Evolutionary conservation across 495 filamentous ascomycete genomes (phyloP).

Genomic region (Xylaria venustula): DNA sequence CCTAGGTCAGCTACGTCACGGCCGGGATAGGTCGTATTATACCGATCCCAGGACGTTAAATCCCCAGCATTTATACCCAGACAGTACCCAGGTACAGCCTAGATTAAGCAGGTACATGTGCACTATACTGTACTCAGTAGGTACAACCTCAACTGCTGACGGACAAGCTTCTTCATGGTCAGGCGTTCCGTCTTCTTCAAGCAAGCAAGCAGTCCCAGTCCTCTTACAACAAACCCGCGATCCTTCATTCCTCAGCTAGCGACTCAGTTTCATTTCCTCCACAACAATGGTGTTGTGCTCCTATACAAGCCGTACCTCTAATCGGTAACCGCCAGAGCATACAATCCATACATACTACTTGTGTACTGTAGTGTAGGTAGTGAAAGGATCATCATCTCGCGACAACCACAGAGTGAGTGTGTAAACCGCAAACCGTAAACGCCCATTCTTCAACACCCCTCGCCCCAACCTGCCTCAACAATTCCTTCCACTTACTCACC

Average conservation of each 20-base stretch:
- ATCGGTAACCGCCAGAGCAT: too few species aligned
- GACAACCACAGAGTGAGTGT: too few species aligned
- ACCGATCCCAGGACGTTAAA: neutral
- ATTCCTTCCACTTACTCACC: neutral
- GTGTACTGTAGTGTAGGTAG: too few species aligned
- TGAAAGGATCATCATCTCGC: too few species aligned
- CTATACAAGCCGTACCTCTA: neutral
- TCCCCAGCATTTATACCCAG: neutral
- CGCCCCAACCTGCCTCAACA: constrained; percentile 9
- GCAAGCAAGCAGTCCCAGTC: neutral
- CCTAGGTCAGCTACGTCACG: constrained; percentile 6
- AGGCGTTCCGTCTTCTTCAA: neutral
- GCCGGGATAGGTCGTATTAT: neutral
- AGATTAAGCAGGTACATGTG: too few species aligned
- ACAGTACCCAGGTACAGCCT: too few species aligned
- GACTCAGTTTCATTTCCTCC: neutral
- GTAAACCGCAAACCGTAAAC: too few species aligned
- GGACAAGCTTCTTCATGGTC: constrained; percentile 4
- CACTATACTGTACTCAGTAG: too few species aligned
- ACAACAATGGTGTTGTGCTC: neutral
- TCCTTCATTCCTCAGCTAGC: constrained; percentile 4
- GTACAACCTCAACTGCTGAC: neutral
- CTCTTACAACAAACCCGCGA: neutral
- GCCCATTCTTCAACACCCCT: too few species aligned
- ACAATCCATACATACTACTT: too few species aligned